Conservation (phyloP, 2,329 filamentous ascomycete genomes). For the Fusarium algeriense region DNA sequence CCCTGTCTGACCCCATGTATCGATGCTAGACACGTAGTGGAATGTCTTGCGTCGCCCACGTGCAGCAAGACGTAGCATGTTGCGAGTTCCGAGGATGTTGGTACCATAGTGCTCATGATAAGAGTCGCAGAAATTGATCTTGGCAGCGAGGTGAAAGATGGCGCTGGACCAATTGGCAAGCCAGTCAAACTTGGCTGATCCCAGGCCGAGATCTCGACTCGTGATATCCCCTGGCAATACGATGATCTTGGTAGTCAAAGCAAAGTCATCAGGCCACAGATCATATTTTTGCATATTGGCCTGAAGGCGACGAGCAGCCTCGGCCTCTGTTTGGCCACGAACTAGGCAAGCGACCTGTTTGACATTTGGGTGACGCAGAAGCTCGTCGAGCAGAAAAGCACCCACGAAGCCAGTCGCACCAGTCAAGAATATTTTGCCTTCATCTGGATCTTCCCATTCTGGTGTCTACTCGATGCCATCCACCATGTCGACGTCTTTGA, state of each 20-base stretch:
- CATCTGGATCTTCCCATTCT: not conserved
- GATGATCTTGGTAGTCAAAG: not conserved
- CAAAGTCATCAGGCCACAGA: constrained; percentile 1
- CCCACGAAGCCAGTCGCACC: constrained; percentile 4
- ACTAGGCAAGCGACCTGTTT: not conserved
- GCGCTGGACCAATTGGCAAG: constrained; percentile 2
- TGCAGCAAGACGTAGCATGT: not conserved
- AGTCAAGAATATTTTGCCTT: constrained; percentile 3
- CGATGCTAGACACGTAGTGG: constrained; percentile 9
- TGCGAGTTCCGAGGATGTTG: constrained; percentile 1
- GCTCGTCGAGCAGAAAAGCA: not conserved
- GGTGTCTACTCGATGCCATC: not conserved
- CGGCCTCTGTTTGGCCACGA: not conserved
- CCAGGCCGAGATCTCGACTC: not conserved
- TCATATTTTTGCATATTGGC: constrained; percentile 7
- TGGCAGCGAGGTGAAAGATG: constrained; percentile 10
- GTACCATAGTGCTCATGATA: constrained; percentile 8
- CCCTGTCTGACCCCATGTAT: constrained; percentile 8
- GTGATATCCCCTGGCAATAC: not conserved
- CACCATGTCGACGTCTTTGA: not conserved
- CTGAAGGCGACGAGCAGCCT: constrained; percentile 5
- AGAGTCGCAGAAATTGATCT: constrained; percentile 8
- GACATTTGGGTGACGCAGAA: not conserved
- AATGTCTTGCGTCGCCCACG: not conserved
- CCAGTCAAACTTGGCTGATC: not conserved